Conservation (phyloP, 257 asterid genomes). For the Solanum ossicruentum region DNA sequence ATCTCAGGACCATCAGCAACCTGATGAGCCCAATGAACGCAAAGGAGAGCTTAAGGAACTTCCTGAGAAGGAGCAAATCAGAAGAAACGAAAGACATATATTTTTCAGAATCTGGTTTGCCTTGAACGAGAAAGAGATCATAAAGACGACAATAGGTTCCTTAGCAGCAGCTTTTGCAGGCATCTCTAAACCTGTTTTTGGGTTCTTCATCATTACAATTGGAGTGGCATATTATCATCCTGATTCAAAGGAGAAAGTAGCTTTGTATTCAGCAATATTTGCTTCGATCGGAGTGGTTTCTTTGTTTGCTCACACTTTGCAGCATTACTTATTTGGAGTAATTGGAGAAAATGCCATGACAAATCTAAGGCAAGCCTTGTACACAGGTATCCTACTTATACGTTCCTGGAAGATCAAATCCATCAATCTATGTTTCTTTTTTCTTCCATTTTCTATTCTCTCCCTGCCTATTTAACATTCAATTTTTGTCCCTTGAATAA, state of each 20-base stretch:
- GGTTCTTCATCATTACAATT: conserved; percentile 75
- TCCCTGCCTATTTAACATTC: background rate
- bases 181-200: conserved; percentile 68
- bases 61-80: conserved; percentile 18
- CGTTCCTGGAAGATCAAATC: background rate
- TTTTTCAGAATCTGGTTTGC: conserved; percentile 73
- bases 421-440: background rate
- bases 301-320: conserved; percentile 65
- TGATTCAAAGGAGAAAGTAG: conserved; percentile 40
- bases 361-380: conserved; percentile 53
- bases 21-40: conserved; percentile 16
- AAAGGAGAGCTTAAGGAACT: conserved; percentile 13
- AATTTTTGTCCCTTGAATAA: background rate
- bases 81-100: conserved; percentile 16
- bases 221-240: conserved; percentile 59
- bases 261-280: conserved; percentile 40
- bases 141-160: conserved; percentile 42
- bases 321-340: conserved; percentile 60
- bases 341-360: conserved; percentile 72
- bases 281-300: conserved; percentile 52
- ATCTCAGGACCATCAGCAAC: conserved; percentile 21
- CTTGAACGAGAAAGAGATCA: conserved; percentile 33
- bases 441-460: background rate
- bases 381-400: conserved; percentile 36
- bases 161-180: conserved; percentile 70